Evolutionary conservation across 129 eudicot genomes (phyloP), one percentile per base, ranked within the genome.

Genomic region (Flaveria linearis): DNA sequence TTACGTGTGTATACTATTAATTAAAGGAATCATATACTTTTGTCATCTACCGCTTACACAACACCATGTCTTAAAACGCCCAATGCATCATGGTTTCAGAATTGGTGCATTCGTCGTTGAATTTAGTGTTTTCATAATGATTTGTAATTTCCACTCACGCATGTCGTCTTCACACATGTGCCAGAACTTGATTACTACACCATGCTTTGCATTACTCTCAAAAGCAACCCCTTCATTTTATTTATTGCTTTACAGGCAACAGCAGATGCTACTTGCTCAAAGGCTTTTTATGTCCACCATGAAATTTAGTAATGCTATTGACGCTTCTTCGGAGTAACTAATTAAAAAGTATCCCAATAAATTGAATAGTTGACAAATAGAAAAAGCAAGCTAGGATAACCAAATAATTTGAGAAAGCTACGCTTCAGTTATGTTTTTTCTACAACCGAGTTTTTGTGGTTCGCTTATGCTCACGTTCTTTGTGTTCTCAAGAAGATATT

Each of bases 121-220:
- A 58, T 22, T 58, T 22, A 20, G 65, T 58, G 65, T 58, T 58
- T 58, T 9, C 30, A 58, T 58, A 11, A 58, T 58, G 65, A 58
- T 58, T 58, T 58, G 65, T 22, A 58, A 6, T 58, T 58, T 30
- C 36, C 7, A 58, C 23, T 58, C 65, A 58, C 65, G 36, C 36
- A 23, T 58, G 65, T 58, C 36, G 9, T 18, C 62, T 55, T 55
- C 62, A 17, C 28, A 58, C 65, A 22, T 22, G 36, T 58, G 65
- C 65, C 65, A 58, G 7, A 58, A 58, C 36, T 58, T 58, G 65
- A 58, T 58, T 12, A 22, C 65, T 10, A 58, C 65, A 58, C 65
- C 65, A 55, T 55, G 62, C 62, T 5, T 36, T 36, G 41, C 41
- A 36, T 36, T 36, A 4, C 62, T 55, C 20, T 55, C 49, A 45